Percentiles rank a stretch among this genome's conserved stretches.
phyloP scores from a whole-genome alignment of 2,329 filamentous ascomycete species.

The Ophiostoma tasmaniense region DNA sequence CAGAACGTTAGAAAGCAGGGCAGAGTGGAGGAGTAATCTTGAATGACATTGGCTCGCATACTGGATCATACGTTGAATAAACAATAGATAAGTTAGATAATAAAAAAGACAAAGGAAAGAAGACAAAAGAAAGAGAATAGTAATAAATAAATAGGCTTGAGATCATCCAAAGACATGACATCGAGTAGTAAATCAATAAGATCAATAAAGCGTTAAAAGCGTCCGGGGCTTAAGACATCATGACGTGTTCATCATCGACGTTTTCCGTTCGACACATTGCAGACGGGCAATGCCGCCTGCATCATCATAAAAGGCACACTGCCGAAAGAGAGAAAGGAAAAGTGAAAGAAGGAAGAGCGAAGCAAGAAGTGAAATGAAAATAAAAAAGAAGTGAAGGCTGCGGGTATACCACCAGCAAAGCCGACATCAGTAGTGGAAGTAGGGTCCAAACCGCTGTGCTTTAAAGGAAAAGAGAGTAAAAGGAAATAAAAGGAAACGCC shows the following conservation, averaged over 20 bases:
- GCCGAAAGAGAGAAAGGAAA: background rate
- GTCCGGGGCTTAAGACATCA: slow-evolving; percentile 14
- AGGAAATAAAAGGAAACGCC: slow-evolving; percentile 23
- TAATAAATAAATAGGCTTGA: slow-evolving; percentile 8
- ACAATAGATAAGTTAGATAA: background rate
- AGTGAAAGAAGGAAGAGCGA: background rate
- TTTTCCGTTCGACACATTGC: slow-evolving; percentile 14
- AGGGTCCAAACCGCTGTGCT: slow-evolving; percentile 3
- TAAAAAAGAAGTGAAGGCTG: background rate
- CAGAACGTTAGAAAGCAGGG: background rate
- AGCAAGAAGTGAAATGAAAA: background rate
- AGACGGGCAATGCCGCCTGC: background rate
- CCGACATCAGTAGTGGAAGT: background rate
- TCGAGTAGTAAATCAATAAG: slow-evolving; percentile 5
- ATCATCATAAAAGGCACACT: slow-evolving; percentile 9
- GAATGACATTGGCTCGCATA: background rate
- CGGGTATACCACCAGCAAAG: background rate
- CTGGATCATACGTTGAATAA: background rate
- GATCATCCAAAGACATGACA: slow-evolving; percentile 9
- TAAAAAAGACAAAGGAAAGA: slow-evolving; percentile 6
- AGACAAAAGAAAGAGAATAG: slow-evolving; percentile 3
- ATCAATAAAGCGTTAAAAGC: slow-evolving; percentile 12
- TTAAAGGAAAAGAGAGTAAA: slow-evolving; percentile 14
- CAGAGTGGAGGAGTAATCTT: background rate
- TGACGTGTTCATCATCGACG: slow-evolving; percentile 8